phyloP scores from a whole-genome alignment of 768 basidiomycete species.

The Boletus vinaceobasis region DNA sequence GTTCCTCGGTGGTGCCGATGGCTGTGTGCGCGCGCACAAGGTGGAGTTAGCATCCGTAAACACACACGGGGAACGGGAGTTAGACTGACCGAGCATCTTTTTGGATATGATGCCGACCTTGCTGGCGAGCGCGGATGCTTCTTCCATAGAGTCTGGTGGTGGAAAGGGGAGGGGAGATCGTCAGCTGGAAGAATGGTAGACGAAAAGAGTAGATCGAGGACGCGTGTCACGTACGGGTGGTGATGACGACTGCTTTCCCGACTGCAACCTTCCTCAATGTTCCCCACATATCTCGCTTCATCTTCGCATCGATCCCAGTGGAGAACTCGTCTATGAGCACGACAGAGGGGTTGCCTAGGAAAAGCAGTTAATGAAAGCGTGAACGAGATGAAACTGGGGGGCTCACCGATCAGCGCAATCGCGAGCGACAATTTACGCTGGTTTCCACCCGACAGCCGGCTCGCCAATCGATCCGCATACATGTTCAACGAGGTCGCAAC shows the following conservation, averaged over 20 bases:
- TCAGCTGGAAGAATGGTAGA: neutral
- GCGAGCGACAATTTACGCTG: conserved; percentile 74
- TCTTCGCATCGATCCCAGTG: conserved; percentile 78
- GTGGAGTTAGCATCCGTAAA: too few relatives aligned
- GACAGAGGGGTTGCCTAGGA: conserved; percentile 69
- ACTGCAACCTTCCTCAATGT: conserved; percentile 61
- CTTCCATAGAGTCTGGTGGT: conserved; percentile 72
- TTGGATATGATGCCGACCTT: conserved; percentile 76
- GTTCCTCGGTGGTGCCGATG: conserved; percentile 60
- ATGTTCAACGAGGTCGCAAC: conserved; percentile 51
- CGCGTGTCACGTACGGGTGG: conserved; percentile 50
- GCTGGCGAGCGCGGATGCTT: conserved; percentile 72
- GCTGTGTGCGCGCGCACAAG: conserved; percentile 36
- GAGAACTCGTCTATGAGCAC: conserved; percentile 82
- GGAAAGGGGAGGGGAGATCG: neutral
- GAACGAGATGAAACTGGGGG: neutral
- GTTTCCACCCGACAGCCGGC: conserved; percentile 75
- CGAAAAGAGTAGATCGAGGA: neutral
- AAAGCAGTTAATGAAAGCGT: neutral
- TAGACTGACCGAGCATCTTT: conserved; percentile 51
- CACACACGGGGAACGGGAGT: too few relatives aligned
- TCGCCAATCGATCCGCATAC: conserved; percentile 71
- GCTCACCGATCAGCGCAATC: conserved; percentile 66
- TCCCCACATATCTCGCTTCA: conserved; percentile 81
- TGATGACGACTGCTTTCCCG: conserved; percentile 70